phyloP scores from a whole-genome alignment of 2,329 filamentous ascomycete genomes.

The Ophiostoma triangulosporum region DNA sequence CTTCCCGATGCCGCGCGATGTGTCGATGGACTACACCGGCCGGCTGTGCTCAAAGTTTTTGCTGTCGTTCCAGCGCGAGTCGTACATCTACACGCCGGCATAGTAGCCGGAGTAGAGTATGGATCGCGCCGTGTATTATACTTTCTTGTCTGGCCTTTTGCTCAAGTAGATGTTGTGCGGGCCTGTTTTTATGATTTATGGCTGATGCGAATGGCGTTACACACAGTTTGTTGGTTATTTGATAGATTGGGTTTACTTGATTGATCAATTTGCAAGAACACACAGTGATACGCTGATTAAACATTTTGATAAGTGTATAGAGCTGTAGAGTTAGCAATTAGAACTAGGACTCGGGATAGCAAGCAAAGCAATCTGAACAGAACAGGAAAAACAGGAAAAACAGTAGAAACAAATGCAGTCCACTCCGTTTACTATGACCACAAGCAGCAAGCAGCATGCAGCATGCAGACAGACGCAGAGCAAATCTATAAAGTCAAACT shows the following conservation, averaged over 20 bases:
- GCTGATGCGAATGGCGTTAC: too few relatives aligned
- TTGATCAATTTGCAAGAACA: too few relatives aligned
- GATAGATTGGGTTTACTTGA: too few relatives aligned
- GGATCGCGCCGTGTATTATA: background rate
- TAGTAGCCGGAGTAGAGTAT: background rate
- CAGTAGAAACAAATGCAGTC: background rate
- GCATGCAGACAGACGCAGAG: background rate
- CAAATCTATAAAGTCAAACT: background rate
- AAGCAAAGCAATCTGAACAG: too few relatives aligned
- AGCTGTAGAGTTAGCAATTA: too few relatives aligned
- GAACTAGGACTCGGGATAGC: too few relatives aligned
- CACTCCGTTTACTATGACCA: background rate
- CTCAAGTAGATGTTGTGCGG: too few relatives aligned
- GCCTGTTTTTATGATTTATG: too few relatives aligned
- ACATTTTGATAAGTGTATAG: too few relatives aligned
- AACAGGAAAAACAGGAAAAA: background rate
- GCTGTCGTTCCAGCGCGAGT: constrained; percentile 30
- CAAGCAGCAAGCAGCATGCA: background rate
- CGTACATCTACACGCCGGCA: constrained; percentile 8
- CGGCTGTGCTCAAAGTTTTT: constrained; percentile 40
- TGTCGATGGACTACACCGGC: constrained; percentile 37
- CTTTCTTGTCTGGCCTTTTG: background rate
- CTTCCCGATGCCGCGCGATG: constrained; percentile 21
- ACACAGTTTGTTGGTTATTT: too few relatives aligned
- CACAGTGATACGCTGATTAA: too few relatives aligned